Base-by-base conservation (phyloP, 225 moss, liverwort and hornwort species). In the Bryum argenteum region DNA sequence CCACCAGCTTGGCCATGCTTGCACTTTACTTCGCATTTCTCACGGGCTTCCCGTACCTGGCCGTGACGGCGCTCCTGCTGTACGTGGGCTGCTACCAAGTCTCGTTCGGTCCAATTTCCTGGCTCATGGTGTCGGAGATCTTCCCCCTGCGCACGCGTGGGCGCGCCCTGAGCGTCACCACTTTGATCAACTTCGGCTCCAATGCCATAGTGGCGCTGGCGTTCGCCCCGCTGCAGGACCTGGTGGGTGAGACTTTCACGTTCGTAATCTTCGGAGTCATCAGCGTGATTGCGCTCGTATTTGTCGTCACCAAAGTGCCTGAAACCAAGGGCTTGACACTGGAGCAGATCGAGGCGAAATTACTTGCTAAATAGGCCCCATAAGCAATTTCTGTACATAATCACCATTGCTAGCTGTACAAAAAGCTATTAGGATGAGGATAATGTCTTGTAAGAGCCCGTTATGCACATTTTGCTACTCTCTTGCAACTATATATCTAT, bases 71-170 rank as follows among this genome's bases (percentile, higher is more conserved):
- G 16, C 77, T 98, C 45, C 82, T 98, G 4, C 33, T 94, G 11
- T 98, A 94, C 61, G 97, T 98, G 0, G 91, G 97, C 22, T 88
- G 90, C 63, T 98, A 98, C 77, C 97, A 94, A 66, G 33, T 93
- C 65, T 96, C 97, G 2, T 98, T 98, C 43, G 97, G 97, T 0
- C 97, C 97, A 0, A 94, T 98, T 47, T 94, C 97, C 13, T 98
- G 97, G 97, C 57, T 98, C 33, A 92, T 98, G 92, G 92, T 98
- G 39, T 94, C 97, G 2, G 97, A 98, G 52, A 82, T 98, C 11
- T 98, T 98, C 15, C 94, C 97, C 0, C 79, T 98, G 9, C 86
- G 94, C 9, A 83, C 92, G 5, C 79, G 97, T 18, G 94, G 92
- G 9, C 89, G 88, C 8, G 97, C 97, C 1, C 82, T 94, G 9